Conservation (phyloP, 768 basidiomycete genomes). For the Sarcodon aspratus region DNA sequence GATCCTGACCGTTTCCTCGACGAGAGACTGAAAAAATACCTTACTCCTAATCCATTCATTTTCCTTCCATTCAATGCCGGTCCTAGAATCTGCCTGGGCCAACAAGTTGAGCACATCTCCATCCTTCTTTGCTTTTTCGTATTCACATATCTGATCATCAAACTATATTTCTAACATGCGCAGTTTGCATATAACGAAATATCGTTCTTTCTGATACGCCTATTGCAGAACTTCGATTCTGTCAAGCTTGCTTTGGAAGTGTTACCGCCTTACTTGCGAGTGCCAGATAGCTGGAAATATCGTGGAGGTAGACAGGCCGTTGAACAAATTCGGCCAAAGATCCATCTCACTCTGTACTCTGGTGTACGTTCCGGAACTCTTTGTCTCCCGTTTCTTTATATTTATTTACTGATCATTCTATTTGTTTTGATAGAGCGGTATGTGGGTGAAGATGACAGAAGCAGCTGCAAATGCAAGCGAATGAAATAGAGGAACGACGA, state of each 20-base stretch:
- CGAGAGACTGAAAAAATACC: slow-evolving; percentile 44
- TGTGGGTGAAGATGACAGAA: slow-evolving; percentile 33
- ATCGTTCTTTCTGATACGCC: slow-evolving; percentile 41
- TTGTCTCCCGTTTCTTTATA: neutral
- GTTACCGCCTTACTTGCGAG: slow-evolving; percentile 10
- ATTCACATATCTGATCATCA: too few relatives aligned
- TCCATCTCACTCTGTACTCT: slow-evolving; percentile 44
- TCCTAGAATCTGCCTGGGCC: slow-evolving; percentile 25
- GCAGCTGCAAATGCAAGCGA: neutral
- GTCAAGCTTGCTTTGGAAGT: slow-evolving; percentile 13
- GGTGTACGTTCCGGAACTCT: slow-evolving; percentile 19
- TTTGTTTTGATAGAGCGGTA: slow-evolving; percentile 15
- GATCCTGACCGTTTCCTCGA: slow-evolving; percentile 64
- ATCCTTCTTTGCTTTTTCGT: neutral
- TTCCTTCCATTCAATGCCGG: slow-evolving; percentile 31
- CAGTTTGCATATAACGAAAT: slow-evolving; percentile 46
- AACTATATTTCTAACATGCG: neutral
- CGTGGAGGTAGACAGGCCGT: slow-evolving; percentile 17
- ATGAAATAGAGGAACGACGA: too few relatives aligned
- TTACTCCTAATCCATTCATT: slow-evolving; percentile 45
- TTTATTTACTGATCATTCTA: neutral
- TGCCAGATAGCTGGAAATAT: slow-evolving; percentile 8
- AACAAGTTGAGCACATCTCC: slow-evolving; percentile 19
- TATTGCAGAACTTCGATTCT: slow-evolving; percentile 36
- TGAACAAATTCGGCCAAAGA: slow-evolving; percentile 30